Conservation (phyloP, 257 asterid genomes). For the Solanum rostratum region DNA sequence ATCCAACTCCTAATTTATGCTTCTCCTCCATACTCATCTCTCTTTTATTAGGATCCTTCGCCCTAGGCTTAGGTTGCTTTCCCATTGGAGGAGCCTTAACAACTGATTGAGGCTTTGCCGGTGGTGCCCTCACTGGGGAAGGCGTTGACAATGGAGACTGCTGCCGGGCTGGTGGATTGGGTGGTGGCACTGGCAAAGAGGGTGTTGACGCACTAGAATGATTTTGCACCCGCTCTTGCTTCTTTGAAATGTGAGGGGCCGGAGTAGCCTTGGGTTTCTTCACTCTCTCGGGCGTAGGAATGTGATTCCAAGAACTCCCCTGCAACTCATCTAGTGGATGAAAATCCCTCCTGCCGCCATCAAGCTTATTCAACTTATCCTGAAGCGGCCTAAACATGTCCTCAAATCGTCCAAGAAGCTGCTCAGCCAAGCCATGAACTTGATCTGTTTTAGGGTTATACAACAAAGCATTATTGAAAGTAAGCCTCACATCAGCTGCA, state of each 20-base stretch:
- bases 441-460: constrained; percentile 82
- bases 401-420: constrained; percentile 51
- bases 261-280: constrained; percentile 43
- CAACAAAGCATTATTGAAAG: constrained; percentile 78
- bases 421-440: constrained; percentile 56
- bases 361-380: constrained; percentile 23
- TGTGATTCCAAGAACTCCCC: constrained; percentile 69
- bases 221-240: constrained; percentile 40
- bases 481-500: constrained; percentile 74
- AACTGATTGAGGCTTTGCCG: constrained; percentile 23
- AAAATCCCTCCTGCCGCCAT: constrained; percentile 14
- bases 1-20: constrained; percentile 80
- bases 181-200: constrained; percentile 18
- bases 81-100: constrained; percentile 8
- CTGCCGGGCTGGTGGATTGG: constrained; percentile 18
- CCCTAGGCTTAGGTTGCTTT: constrained; percentile 88
- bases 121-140: constrained; percentile 50
- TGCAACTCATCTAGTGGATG: constrained; percentile 51
- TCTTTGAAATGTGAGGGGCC: constrained; percentile 18
- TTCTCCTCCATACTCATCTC: constrained; percentile 95
- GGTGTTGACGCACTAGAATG: constrained; percentile 70
- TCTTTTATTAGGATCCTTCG: constrained; percentile 75
- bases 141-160: constrained; percentile 24
- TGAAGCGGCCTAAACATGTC: constrained; percentile 63
- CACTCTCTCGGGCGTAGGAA: constrained; percentile 31